Conservation (phyloP, 257 asterid species). For the Primulina tabacum region DNA sequence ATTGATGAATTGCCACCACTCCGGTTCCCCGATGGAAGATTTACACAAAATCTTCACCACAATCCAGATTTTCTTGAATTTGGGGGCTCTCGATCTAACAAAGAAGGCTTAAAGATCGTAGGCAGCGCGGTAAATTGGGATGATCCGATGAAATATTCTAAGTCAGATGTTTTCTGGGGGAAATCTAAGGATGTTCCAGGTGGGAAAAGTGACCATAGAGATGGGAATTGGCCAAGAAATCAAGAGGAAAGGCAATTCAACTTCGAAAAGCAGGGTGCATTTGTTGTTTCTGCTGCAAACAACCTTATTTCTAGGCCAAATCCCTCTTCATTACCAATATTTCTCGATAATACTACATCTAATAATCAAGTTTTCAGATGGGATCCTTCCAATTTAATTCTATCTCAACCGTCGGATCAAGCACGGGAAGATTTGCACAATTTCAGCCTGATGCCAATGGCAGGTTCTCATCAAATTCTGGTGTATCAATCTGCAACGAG, state of each 20-base stretch:
- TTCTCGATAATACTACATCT: conserved; percentile 25
- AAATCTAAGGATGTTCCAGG: conserved; percentile 29
- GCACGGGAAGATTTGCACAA: conserved; percentile 44
- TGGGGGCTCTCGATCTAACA: conserved; percentile 21
- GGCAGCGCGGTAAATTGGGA: conserved; percentile 23
- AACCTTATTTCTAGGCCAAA: too few relatives aligned
- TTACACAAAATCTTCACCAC: conserved; percentile 28
- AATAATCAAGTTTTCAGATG: conserved; percentile 47
- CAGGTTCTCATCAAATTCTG: conserved; percentile 40
- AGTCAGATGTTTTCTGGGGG: conserved; percentile 16
- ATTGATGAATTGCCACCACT: conserved; percentile 76
- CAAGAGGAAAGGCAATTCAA: too few relatives aligned
- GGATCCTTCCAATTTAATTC: conserved; percentile 65
- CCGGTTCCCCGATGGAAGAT: conserved; percentile 53
- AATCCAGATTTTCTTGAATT: conserved; percentile 4
- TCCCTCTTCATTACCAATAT: conserved; percentile 19
- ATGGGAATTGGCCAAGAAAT: conserved; percentile 28
- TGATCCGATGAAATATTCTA: conserved; percentile 17
- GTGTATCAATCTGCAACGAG: conserved; percentile 46
- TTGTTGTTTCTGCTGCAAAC: neutral
- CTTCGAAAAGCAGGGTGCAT: conserved; percentile 27
- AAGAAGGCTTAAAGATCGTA: conserved; percentile 32
- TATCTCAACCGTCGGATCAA: conserved; percentile 53
- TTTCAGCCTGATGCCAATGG: conserved; percentile 36
- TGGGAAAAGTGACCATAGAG: conserved; percentile 22